Evolutionary conservation across 2,329 filamentous ascomycete genomes (phyloP).

Genomic region (Hypoxylon sp.): DNA sequence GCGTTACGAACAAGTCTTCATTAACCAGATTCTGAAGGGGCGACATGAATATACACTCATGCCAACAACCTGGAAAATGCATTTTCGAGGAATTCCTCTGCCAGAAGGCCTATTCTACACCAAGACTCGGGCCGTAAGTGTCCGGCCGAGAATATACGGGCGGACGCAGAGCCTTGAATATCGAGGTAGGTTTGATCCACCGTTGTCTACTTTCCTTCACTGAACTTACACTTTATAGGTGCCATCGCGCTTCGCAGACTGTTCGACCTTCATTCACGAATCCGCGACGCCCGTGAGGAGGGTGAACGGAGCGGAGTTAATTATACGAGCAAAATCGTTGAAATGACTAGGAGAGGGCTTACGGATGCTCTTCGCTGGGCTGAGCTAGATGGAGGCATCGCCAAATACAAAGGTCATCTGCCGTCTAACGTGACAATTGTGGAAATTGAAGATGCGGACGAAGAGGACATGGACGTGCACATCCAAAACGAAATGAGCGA

Average conservation of each 20-base stretch:
- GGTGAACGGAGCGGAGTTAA: slow-evolving; percentile 22
- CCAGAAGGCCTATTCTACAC: slow-evolving; percentile 53
- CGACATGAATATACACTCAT: slow-evolving; percentile 53
- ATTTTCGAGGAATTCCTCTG: slow-evolving; percentile 53
- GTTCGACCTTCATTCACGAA: slow-evolving; percentile 48
- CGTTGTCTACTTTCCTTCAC: not conserved
- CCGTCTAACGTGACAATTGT: slow-evolving; percentile 48
- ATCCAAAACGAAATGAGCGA: slow-evolving; percentile 46
- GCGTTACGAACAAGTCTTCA: slow-evolving; percentile 51
- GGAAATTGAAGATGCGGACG: slow-evolving; percentile 41
- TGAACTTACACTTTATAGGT: slow-evolving; percentile 42
- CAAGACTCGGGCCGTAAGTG: slow-evolving; percentile 45
- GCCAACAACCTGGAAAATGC: slow-evolving; percentile 53
- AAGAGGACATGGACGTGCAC: slow-evolving; percentile 37
- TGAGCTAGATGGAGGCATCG: slow-evolving; percentile 47
- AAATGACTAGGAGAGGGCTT: slow-evolving; percentile 44
- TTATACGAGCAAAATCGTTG: slow-evolving; percentile 43
- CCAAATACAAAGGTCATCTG: slow-evolving; percentile 39
- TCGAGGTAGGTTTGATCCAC: slow-evolving; percentile 48
- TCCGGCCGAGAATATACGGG: slow-evolving; percentile 53
- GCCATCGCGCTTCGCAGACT: slow-evolving; percentile 48
- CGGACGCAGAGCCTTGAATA: slow-evolving; percentile 49
- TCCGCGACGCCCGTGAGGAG: slow-evolving; percentile 48
- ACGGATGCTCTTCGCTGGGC: slow-evolving; percentile 50
- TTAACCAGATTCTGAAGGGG: slow-evolving; percentile 51